Conservation (phyloP, 169 alveolate genomes). For the Cryptosporidium andersoni region DNA sequence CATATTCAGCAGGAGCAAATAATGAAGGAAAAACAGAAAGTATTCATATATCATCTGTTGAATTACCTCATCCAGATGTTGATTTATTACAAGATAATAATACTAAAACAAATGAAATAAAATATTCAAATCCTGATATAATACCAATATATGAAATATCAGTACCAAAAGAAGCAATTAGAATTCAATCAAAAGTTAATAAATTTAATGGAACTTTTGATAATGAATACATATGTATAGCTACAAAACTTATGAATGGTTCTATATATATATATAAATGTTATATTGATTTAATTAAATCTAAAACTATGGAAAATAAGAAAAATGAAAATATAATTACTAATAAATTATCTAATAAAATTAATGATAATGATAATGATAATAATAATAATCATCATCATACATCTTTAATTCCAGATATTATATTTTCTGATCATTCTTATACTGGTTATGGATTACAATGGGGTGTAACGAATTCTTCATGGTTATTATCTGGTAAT, state of each 20-base stretch:
- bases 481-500: constrained; percentile 58
- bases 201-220: background rate
- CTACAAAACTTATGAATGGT: constrained; percentile 43
- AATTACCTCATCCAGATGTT: constrained; percentile 38
- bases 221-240: background rate
- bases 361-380: background rate
- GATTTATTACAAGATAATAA: constrained; percentile 15
- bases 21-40: background rate
- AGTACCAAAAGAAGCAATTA: constrained; percentile 28
- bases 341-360: background rate
- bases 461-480: constrained; percentile 62
- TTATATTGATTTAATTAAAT: constrained; percentile 28
- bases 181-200: constrained; percentile 22
- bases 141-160: constrained; percentile 5
- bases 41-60: constrained; percentile 24
- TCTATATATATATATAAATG: constrained; percentile 16
- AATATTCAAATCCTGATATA: constrained; percentile 29
- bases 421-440: background rate
- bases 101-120: constrained; percentile 14
- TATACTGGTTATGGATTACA: constrained; percentile 61
- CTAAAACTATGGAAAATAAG: background rate
- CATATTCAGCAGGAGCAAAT: constrained; percentile 17
- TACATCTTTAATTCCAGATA: background rate
- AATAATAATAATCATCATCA: background rate
- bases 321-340: background rate